phyloP scores from a whole-genome alignment of 768 basidiomycete genomes.

The Collybia sordida region DNA sequence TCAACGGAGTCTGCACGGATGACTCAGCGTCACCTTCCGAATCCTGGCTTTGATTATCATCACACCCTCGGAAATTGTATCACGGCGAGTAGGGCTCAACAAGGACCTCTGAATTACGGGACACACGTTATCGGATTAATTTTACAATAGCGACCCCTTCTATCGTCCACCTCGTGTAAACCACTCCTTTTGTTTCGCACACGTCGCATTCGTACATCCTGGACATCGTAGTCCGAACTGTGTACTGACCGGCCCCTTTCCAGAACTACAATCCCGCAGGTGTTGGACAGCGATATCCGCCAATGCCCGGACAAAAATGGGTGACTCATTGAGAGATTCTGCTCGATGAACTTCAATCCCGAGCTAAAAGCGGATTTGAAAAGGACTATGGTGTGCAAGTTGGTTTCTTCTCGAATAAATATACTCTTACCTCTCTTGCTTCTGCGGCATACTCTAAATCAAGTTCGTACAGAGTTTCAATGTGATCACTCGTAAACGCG shows the following conservation, averaged over 20 bases:
- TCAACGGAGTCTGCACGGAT: neutral
- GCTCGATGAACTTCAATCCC: constrained; percentile 90
- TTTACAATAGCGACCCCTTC: constrained; percentile 4
- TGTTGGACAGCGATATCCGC: constrained; percentile 89
- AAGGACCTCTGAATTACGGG: constrained; percentile 9
- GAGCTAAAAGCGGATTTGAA: constrained; percentile 50
- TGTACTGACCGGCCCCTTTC: constrained; percentile 66
- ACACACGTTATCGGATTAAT: constrained; percentile 2
- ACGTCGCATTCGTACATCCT: constrained; percentile 88
- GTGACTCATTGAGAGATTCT: constrained; percentile 92
- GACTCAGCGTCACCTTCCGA: constrained; percentile 1
- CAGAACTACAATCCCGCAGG: constrained; percentile 58
- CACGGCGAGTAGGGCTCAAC: too few relatives aligned
- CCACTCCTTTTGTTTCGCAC: constrained; percentile 86
- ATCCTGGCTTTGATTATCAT: neutral
- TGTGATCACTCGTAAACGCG: constrained; percentile 98
- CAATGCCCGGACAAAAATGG: constrained; percentile 91
- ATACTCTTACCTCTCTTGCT: constrained; percentile 73
- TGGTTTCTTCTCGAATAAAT: constrained; percentile 9
- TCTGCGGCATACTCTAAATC: constrained; percentile 93
- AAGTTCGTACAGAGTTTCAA: constrained; percentile 96
- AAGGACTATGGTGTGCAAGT: constrained; percentile 3
- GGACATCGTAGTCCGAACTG: constrained; percentile 91
- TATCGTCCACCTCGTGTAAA: constrained; percentile 74
- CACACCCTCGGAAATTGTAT: too few relatives aligned